phyloP scores from a whole-genome alignment of 192 early-diverging fungal genomes.

The Backusella sp. region DNA sequence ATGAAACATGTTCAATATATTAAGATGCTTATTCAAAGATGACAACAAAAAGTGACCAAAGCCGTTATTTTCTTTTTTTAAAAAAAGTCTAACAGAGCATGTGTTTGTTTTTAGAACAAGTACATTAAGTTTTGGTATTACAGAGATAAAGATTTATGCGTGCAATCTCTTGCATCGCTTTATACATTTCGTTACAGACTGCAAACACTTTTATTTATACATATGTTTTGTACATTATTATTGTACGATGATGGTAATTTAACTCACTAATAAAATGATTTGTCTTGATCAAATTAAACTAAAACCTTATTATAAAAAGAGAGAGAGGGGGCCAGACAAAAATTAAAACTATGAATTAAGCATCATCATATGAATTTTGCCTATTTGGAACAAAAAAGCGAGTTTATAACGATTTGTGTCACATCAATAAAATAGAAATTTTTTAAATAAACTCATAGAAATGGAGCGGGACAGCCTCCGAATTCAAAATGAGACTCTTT shows the following conservation, averaged over 20 bases:
- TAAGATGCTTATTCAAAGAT: not conserved
- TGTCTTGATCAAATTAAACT: not conserved
- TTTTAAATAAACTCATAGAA: not conserved
- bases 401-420: not conserved
- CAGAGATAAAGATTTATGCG: constrained; percentile 8
- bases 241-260: not conserved
- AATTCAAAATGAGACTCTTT: not conserved
- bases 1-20: not conserved
- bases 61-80: not conserved
- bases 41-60: not conserved
- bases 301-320: not conserved
- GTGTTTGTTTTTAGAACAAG: constrained; percentile 1
- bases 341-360: not conserved
- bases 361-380: not conserved
- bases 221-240: not conserved
- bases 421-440: constrained; percentile 2
- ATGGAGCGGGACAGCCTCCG: not conserved
- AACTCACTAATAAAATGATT: not conserved
- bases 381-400: constrained; percentile 6
- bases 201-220: not conserved
- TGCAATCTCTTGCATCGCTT: not conserved
- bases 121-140: not conserved
- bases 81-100: not conserved
- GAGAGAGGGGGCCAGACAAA: not conserved
- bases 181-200: not conserved